Evolutionary conservation across 768 basidiomycete genomes (phyloP), one percentile per base, ranked within the genome.

Genomic region (Podaxis carcinomalis): DNA sequence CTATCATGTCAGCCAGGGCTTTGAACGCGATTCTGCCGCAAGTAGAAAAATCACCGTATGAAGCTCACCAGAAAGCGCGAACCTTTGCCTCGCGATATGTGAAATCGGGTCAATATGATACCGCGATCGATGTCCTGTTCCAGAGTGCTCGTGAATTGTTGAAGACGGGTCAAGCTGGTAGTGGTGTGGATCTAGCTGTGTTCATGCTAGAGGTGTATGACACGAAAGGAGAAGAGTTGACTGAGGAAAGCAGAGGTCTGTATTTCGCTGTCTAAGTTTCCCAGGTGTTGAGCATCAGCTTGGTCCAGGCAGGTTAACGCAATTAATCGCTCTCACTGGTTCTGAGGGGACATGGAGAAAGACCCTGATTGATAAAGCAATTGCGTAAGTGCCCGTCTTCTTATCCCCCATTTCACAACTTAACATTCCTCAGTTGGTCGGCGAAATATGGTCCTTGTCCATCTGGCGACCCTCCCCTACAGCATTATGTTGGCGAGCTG

Each of bases 11-110:
- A 36, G 74, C 86, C 32, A 80, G 83, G 62, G 92, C 92, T 50
- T 77, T 93, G 11, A 84, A 83, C 63, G 90, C 89, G 9, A 92
- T 90, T 65, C 76, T 89, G 61, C 92, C 86, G 10, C 82, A 88
- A 52, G 88, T 95, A 54, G 72, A 81, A 4, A 78, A 79, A 9
- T 84, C 88, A 9, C 92, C 94, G 37, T 97, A 97, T 72, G 93
- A 95, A 63, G 95, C 95, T 0, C 96, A 98, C 68, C 95, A 98
- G 73, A 98, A 98, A 75, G 93, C 95, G 9, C 85, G 96, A 27
- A 98, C 95, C 16, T 97, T 96, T 65, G 93, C 93, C 4, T 88
- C 95, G 3, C 83, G 95, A 67, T 93, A 93, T 71, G 78, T 81
- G 54, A 93, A 94, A 77, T 84, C 91, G 2, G 79, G 78, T 2